Base-by-base conservation (phyloP, 345 rosid genomes). In the Carallia brachiata region DNA sequence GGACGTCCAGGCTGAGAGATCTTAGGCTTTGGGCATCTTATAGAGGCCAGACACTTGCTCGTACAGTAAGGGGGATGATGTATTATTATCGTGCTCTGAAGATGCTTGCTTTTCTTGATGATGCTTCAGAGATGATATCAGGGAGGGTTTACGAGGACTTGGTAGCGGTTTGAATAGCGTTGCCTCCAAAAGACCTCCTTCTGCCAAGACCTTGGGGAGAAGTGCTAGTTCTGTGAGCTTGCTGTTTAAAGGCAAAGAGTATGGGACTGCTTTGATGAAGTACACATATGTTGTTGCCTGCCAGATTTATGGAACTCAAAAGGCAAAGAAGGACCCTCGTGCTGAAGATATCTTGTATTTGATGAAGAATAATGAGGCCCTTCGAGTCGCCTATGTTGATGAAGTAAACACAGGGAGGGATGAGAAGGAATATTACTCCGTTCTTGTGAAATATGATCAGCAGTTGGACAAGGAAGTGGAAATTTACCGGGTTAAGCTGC, bases 1-100 rank as follows among this genome's bases (percentile, higher is more conserved):
- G 88, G 90, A 81, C 87, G 15, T 81, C 86, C 69, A 94, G 81
- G 87, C 69, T 88, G 80, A 90, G 88, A 76, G 97, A 94, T 64
- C 86, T 90, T 77, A 85, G 97, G 85, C 91, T 90, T 72, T 94
- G 98, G 98, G 97, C 97, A 62, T 94, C 98, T 58, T 91, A 88
- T 85, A 87, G 98, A 82, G 97, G 98, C 77, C 97, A 94, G 81
- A 91, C 98, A 32, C 89, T 94, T 77, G 81, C 89, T 54, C 93
- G 97, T 55, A 94, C 98, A n/a, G 97, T 91, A 62, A 85, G 97
- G 79, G 98, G 98, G 80, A 94, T 94, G 98, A 94, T 94, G 97
- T 94, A 94, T 66, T 91, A 90, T 74, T 85, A 94, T 75, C 87
- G 97, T 60, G 98, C 98, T 73, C 96, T 94, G 16, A 94, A 85